Base-by-base conservation (phyloP, 371 early-diverging fungal species). In the Mortierella sp. region DNA sequence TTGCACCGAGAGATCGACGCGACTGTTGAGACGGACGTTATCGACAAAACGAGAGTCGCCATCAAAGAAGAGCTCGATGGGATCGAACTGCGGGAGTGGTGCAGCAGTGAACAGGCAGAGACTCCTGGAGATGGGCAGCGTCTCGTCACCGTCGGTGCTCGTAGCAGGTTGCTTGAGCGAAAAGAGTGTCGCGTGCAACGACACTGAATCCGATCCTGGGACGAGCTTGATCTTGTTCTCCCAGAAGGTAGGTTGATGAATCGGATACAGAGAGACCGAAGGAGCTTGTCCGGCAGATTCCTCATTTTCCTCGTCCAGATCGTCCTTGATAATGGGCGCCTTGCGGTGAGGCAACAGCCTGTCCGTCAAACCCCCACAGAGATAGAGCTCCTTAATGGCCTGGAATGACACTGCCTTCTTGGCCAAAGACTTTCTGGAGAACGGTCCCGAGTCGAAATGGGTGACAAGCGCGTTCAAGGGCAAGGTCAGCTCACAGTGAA, bases 361-460 rank as follows among this genome's bases (percentile, higher is more conserved):
- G 48, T 79, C 75, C 18, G 43, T 71, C 48, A 98, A 89, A 0
- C 93, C 96, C 3, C 95, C 94, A 1, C 89, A 51, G 24, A 80
- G 79, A 49, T 95, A 92, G 4, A 98, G 88, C 70, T 90, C 83
- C 72, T 92, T 91, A 76, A 95, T 92, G 1, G 94, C 91, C 49
- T 94, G 90, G 41, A 96, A 91, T 0, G 96, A 94, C 0, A 92
- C 96, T 6, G 91, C 80, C 12, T 93, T 91, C 77, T 94, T 96
- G 5, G 98, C 97, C 38, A 88, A 76, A 8, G 71, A 78, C 74
- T 94, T 95, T 29, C 89, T 91, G 3, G 88, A 81, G 65, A 92
- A 89, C 1, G 87, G 72, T n/a, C 91, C 92, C 0, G 95, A 93
- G 1, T 83, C 80, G 4, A 93, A 88, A n/a, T 87, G 83, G 16